Conservation (phyloP, 179 eudicot genomes). For the Beta lomatogona region DNA sequence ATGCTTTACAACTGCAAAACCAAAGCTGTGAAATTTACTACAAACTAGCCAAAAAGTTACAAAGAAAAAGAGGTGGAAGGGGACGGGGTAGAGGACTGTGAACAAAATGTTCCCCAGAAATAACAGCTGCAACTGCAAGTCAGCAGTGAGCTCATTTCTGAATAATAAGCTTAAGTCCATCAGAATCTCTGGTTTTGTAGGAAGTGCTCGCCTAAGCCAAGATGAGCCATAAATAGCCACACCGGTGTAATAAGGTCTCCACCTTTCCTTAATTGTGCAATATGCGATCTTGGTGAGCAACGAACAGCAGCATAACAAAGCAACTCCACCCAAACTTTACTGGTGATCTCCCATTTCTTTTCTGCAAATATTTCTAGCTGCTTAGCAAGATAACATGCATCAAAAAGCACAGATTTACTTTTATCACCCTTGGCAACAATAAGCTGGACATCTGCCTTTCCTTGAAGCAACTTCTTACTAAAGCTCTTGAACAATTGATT, state of each 20-base stretch:
- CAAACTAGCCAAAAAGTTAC: too few species aligned
- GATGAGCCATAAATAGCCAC: conserved; percentile 12
- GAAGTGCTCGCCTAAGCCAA: conserved; percentile 20
- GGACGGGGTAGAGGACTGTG: too few species aligned
- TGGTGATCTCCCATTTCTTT: conserved; percentile 12
- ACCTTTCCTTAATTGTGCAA: conserved; percentile 8
- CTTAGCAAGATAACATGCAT: conserved; percentile 17
- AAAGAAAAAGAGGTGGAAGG: too few species aligned
- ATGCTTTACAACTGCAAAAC: too few species aligned
- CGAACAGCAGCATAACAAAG: conserved; percentile 10
- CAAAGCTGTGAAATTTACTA: too few species aligned
- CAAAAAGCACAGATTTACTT: conserved; percentile 19
- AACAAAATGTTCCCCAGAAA: too few species aligned
- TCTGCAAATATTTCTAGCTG: conserved; percentile 12
- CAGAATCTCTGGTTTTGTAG: conserved; percentile 10
- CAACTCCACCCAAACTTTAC: conserved; percentile 22
- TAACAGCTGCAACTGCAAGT: too few species aligned
- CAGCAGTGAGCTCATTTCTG: not conserved
- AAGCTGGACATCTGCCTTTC: not conserved
- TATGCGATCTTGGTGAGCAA: conserved; percentile 3
- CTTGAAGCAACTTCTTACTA: not conserved
- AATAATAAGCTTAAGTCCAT: not conserved
- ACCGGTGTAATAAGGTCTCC: conserved; percentile 18
- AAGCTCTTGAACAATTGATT: not conserved
- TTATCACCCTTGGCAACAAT: conserved; percentile 23